Evolutionary conservation across 768 basidiomycete genomes (phyloP), one percentile per base, ranked within the genome.

Genomic region (Russula earlei): DNA sequence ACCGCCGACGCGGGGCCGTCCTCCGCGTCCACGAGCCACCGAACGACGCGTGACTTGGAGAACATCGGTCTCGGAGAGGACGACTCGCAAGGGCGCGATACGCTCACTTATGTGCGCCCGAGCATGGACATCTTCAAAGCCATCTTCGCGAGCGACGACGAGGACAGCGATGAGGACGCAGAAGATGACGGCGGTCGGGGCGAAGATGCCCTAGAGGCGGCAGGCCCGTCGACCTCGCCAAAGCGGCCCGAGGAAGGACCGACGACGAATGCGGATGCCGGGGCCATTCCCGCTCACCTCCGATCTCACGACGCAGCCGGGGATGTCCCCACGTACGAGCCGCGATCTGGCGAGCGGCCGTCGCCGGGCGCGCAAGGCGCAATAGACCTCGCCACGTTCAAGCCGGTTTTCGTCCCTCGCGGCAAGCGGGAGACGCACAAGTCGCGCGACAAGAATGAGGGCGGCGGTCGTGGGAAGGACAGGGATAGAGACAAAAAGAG

Each of bases 61-160:
- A 93, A 92, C 65, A 77, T 98, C 47, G 94, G 94, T 0, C 70
- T 96, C 42, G 95, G 92, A 22, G 93, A 96, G 49, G 93, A 97
- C 65, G 91, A 93, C 40, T 79, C 77, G 27, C 94, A 96, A 67
- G 94, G 92, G 0, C 71, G 78, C 36, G 92, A 94, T 65, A 92
- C 83, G 6, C 74, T 97, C 60, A 93, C 88, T 0, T 94, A 97
- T 68, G 76, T 88, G 63, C 79, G 87, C 37, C 95, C 96, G 2
- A 74, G 83, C 6, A 89, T 92, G 78, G 87, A 92, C 65, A 82
- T 98, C 42, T 99, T 98, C 77, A 96, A 95, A 67, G 93, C 95
- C 3, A 97, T 99, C 58, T 99, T 99, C 67, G 94, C 92, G 11
- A 92, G 89, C 69, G 91, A 91, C 58, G 90, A 91, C 43, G 92